Evolutionary conservation across 1,284 basidiomycete genomes (phyloP), one percentile per base, ranked within the genome.

Genomic region (Leccinum ponderosum): DNA sequence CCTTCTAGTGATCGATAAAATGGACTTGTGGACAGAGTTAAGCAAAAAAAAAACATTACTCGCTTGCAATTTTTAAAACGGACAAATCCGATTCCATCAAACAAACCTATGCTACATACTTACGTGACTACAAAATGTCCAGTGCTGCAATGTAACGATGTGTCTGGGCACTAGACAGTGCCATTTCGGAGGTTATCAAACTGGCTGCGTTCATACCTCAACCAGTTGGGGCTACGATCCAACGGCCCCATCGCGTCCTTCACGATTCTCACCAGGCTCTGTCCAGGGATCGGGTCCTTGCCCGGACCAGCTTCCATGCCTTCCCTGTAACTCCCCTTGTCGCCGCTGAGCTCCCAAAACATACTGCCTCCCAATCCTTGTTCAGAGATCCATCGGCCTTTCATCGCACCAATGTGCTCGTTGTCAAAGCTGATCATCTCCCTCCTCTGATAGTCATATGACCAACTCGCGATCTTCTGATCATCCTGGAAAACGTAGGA

Each of bases 321-420:
- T 27, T 89, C 83, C 61, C 89, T 80, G 25, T 74, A 68, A 11
- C 75, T 75, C 5, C 85, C 87, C 74, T 93, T 93, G 75, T 93
- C 91, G 2, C 90, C 91, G 67, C 87, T 90, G 59, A 93, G 78
- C 73, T 93, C 91, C 91, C 91, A 93, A 68, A 89, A 93, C 92
- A 94, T 94, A 64, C 88, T 89, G 4, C 92, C 93, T 2, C 87
- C 87, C 14, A 95, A 76, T 0, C 86, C 84, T 71, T 89, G 82
- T 52, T 83, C 77, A 64, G 76, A 78, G 66, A 95, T 94, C 80
- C 87, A 95, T 62, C 83, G 80, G 15, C 89, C 90, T 75, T 95
- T 95, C 81, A 81, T 81, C 58, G 75, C 69, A 2, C 81, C 92
- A 2, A 91, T 82, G 39, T 84, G 77, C 60, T 91, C 90, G 37